A percentile compares a stretch with the other conserved stretches of the same genome.
Evolutionary conservation across 495 filamentous ascomycete species (phyloP).

Genomic region (Hypomontagnella submonticulosa): DNA sequence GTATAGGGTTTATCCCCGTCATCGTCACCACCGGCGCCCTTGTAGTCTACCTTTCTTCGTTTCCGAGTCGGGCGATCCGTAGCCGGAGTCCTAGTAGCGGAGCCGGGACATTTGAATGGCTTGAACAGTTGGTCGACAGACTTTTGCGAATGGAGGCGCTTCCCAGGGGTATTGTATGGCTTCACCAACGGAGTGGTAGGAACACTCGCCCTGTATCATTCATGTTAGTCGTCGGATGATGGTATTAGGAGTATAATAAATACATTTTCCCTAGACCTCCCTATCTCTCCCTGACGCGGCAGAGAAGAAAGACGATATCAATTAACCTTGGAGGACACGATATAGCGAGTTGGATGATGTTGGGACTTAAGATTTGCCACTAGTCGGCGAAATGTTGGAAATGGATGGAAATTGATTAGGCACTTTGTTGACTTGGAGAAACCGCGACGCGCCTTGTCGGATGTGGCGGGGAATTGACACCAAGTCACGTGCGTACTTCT

Average conservation of each 20-base stretch:
- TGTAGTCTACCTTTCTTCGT: constrained; percentile 88
- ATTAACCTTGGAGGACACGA: no score
- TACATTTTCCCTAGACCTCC: constrained; percentile 26
- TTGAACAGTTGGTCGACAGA: constrained; percentile 76
- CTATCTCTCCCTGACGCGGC: not conserved
- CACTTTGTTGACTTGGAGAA: constrained; percentile 40
- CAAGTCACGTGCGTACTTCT: constrained; percentile 42
- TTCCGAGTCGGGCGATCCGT: constrained; percentile 88
- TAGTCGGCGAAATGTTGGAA: constrained; percentile 8
- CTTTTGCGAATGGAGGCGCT: constrained; percentile 56
- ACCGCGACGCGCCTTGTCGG: constrained; percentile 31
- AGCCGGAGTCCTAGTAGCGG: constrained; percentile 73
- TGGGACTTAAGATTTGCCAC: constrained; percentile 8
- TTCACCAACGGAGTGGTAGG: constrained; percentile 39
- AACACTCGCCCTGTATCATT: constrained; percentile 33
- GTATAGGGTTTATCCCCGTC: constrained; percentile 83
- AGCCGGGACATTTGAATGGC: constrained; percentile 94
- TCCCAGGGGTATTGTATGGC: constrained; percentile 43
- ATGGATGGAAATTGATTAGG: constrained; percentile 26
- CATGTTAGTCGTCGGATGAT: constrained; percentile 15
- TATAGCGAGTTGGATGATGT: constrained; percentile 9
- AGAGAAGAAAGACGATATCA: not conserved
- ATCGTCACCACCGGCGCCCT: constrained; percentile 78
- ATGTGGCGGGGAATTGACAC: constrained; percentile 40
- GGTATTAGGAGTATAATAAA: constrained; percentile 1